phyloP scores from a whole-genome alignment of 1,284 basidiomycete species.

The Cryptococcus sp. region DNA sequence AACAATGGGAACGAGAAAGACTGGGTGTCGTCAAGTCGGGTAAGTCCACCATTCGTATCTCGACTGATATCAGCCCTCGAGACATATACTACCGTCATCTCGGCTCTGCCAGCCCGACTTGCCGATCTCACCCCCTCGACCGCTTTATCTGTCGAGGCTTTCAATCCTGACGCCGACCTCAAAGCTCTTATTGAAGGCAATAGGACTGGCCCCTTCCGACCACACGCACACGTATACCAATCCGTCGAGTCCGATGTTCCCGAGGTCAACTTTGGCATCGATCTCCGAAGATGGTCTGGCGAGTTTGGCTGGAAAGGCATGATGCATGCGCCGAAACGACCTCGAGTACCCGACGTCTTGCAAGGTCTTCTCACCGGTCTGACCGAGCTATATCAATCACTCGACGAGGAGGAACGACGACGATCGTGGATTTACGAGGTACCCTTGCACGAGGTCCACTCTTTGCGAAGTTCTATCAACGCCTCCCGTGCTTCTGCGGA shows the following conservation, averaged over 20 bases:
- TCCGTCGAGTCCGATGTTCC: constrained; percentile 69
- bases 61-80: constrained; percentile 48
- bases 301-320: constrained; percentile 54
- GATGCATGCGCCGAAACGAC: constrained; percentile 35
- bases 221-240: constrained; percentile 75
- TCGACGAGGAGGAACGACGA: constrained; percentile 72
- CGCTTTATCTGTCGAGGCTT: constrained; percentile 67
- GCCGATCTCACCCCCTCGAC: constrained; percentile 63
- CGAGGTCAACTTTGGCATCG: constrained; percentile 82
- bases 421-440: constrained; percentile 89
- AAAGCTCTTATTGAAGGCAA: constrained; percentile 71
- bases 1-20: constrained; percentile 78
- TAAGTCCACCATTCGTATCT: constrained; percentile 33
- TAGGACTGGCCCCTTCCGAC: constrained; percentile 81
- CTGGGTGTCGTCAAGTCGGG: constrained; percentile 75
- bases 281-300: constrained; percentile 73
- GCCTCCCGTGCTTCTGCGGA: constrained; percentile 60
- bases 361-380: constrained; percentile 62
- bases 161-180: constrained; percentile 72
- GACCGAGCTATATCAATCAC: constrained; percentile 58
- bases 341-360: constrained; percentile 72
- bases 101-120: constrained; percentile 62
- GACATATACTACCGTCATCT: constrained; percentile 70
- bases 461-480: constrained; percentile 75
- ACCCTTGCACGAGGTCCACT: constrained; percentile 71